These are phyloP conservation scores for Arthrobotrys conoides DNA, from an alignment of 2,329 filamentous ascomycete species.

Conservation along the genomic window DNA sequence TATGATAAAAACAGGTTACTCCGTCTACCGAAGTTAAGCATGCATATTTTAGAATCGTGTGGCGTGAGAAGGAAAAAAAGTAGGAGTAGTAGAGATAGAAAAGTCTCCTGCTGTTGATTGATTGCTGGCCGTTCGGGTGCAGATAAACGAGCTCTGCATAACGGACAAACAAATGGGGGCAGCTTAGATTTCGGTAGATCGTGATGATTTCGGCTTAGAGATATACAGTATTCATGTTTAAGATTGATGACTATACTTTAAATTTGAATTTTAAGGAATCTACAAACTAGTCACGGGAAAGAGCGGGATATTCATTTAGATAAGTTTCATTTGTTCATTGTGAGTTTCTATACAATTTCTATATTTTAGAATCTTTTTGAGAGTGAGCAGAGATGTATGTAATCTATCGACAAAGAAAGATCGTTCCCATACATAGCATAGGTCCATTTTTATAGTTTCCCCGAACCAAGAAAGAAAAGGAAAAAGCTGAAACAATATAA, in stretches of 20 bases:
- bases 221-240: neutral
- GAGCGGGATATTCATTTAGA: neutral
- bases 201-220: slow-evolving; percentile 31
- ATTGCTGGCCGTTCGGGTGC: slow-evolving; percentile 36
- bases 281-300: too few species aligned
- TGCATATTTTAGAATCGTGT: slow-evolving; percentile 39
- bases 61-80: slow-evolving; percentile 2
- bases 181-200: slow-evolving; percentile 34
- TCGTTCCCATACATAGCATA: slow-evolving; percentile 53
- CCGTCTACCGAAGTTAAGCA: slow-evolving; percentile 20
- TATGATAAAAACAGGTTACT: too few species aligned
- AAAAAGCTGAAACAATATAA: slow-evolving; percentile 14
- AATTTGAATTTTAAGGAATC: too few species aligned
- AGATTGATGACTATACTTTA: too few species aligned
- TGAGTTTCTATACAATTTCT: slow-evolving; percentile 13
- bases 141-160: slow-evolving; percentile 53
- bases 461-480: slow-evolving; percentile 23
- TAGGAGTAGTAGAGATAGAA: too few species aligned
- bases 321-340: neutral
- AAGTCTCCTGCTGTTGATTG: slow-evolving; percentile 54
- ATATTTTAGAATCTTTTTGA: slow-evolving; percentile 51
- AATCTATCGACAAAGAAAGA: slow-evolving; percentile 55
- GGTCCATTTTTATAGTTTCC: slow-evolving; percentile 33
- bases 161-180: neutral
- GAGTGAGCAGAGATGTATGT: slow-evolving; percentile 61